Base-by-base conservation (phyloP, 169 alveolate genomes). In the Cryptosporidium viatorum region DNA sequence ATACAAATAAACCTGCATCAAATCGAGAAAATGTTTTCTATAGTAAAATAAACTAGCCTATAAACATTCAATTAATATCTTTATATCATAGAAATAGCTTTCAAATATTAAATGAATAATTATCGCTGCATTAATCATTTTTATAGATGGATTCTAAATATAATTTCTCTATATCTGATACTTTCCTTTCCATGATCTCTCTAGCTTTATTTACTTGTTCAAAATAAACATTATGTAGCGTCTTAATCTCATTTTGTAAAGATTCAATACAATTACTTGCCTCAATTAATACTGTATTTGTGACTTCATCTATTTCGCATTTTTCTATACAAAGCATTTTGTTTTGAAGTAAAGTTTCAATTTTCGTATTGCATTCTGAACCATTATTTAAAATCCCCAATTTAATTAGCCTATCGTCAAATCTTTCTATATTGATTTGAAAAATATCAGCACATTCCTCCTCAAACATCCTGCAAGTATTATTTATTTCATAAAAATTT, bases 191-290 rank as follows among this genome's bases (percentile, higher is more conserved):
- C 89, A 80, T 80, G 21, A 80, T 37, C 23, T 41, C 62, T 41
- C 89, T 80, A 10, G 89, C 48, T 41, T 65, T 62, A 62, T 80
- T 80, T 35, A 80, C 89, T 43, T 80, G 73, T 16, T 80, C 89
- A 16, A 65, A 62, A 21, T 80, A 80, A 62, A 14, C n/a, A 41
- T 60, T 39, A 29, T 80, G 89, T 21, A 80, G 26, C 2, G 55
- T 43, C 14, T 80, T 37, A 41, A 80, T 80, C 35, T 80, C 89
- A 14, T 80, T 50, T 21, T 80, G 80, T 48, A 80, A 60, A n/a
- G 89, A 80, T 14, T 59, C 75, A 0, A 80, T 80, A 59, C 89
- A 80, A 23, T 43, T 41, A 62, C 89, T 80, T 8, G 89, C 89
- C 59, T 80, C 89, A 9, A 80, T 50, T 6, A 80, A 21, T 41